Conservation (phyloP, 1,284 basidiomycete genomes). For the Apiotrichum sp. region DNA sequence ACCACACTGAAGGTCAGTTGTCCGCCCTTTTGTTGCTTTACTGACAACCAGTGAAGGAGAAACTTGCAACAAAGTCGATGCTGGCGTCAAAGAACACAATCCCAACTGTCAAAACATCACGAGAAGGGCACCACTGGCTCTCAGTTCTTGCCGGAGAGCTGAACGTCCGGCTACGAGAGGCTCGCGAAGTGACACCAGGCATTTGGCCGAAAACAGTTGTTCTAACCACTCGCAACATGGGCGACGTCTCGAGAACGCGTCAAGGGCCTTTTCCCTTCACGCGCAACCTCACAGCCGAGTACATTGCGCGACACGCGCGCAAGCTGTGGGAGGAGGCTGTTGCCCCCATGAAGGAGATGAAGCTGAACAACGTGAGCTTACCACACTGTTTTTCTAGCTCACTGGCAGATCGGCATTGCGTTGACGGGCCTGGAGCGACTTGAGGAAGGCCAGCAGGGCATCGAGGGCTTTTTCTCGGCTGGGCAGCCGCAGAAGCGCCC, state of each 20-base stretch:
- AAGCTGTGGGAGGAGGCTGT: slow-evolving; percentile 74
- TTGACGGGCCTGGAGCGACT: slow-evolving; percentile 76
- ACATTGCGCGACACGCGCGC: slow-evolving; percentile 69
- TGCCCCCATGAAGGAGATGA: slow-evolving; percentile 59
- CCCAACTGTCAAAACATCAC: slow-evolving; percentile 62
- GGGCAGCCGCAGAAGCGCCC: slow-evolving; percentile 1
- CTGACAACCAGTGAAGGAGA: slow-evolving; percentile 66
- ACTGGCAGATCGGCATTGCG: slow-evolving; percentile 56
- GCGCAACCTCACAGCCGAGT: slow-evolving; percentile 64
- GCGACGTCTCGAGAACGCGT: slow-evolving; percentile 60
- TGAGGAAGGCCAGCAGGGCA: slow-evolving; percentile 75
- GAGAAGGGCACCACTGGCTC: slow-evolving; percentile 83
- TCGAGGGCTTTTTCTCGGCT: slow-evolving; percentile 71
- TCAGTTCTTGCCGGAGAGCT: slow-evolving; percentile 84
- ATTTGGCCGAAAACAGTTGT: slow-evolving; percentile 92
- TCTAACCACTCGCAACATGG: slow-evolving; percentile 65
- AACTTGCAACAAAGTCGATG: slow-evolving; percentile 82
- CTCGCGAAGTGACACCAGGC: slow-evolving; percentile 62
- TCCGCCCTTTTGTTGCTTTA: neutral
- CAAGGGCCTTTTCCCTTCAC: slow-evolving; percentile 79
- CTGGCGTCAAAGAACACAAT: slow-evolving; percentile 85
- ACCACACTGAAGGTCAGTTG: slow-evolving; percentile 71
- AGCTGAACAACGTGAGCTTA: slow-evolving; percentile 56
- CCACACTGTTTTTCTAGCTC: too few relatives aligned
- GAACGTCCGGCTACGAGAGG: slow-evolving; percentile 73